These are phyloP conservation scores for Pseudophaeomoniella oleicola DNA, from an alignment of 2,329 filamentous ascomycete genomes.

Conservation along the genomic window DNA sequence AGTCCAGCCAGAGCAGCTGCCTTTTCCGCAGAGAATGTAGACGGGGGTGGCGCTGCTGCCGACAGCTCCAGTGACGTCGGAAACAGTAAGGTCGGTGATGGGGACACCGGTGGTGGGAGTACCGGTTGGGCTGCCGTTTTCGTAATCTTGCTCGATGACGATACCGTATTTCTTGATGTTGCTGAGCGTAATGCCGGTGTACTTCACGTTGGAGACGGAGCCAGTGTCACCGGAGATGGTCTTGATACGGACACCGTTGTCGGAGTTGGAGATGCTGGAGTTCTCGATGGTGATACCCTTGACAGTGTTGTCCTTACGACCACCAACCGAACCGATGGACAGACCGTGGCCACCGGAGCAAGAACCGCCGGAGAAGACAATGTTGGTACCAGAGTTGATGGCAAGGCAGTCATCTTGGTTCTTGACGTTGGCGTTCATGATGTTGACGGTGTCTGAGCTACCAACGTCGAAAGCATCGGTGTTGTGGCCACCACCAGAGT, in stretches of 20 bases:
- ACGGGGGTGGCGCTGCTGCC: slow-evolving; percentile 22
- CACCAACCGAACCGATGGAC: slow-evolving; percentile 30
- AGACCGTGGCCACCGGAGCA: slow-evolving; percentile 32
- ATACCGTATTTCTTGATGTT: slow-evolving; percentile 40
- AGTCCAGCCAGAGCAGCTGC: slow-evolving; percentile 37
- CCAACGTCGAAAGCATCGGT: slow-evolving; percentile 47
- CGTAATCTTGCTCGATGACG: slow-evolving; percentile 45
- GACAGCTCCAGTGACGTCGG: slow-evolving; percentile 21
- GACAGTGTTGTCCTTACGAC: slow-evolving; percentile 38
- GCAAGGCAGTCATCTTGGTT: slow-evolving; percentile 51
- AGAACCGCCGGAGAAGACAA: slow-evolving; percentile 29
- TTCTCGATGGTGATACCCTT: slow-evolving; percentile 34
- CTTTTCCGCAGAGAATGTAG: slow-evolving; percentile 39
- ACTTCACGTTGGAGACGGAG: slow-evolving; percentile 36
- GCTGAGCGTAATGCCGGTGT: slow-evolving; percentile 36
- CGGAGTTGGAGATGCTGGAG: slow-evolving; percentile 31
- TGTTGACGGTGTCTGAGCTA: slow-evolving; percentile 32
- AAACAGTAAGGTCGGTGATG: slow-evolving; percentile 23
- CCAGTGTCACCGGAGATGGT: slow-evolving; percentile 38
- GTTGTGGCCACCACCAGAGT: slow-evolving; percentile 33
- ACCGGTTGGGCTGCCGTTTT: slow-evolving; percentile 30
- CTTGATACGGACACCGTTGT: slow-evolving; percentile 27
- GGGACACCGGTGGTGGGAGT: slow-evolving; percentile 23
- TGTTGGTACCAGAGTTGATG: slow-evolving; percentile 38
- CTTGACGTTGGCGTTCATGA: slow-evolving; percentile 37